Conservation (phyloP, 306 rosid species). For the Ochetophila trinervis region DNA sequence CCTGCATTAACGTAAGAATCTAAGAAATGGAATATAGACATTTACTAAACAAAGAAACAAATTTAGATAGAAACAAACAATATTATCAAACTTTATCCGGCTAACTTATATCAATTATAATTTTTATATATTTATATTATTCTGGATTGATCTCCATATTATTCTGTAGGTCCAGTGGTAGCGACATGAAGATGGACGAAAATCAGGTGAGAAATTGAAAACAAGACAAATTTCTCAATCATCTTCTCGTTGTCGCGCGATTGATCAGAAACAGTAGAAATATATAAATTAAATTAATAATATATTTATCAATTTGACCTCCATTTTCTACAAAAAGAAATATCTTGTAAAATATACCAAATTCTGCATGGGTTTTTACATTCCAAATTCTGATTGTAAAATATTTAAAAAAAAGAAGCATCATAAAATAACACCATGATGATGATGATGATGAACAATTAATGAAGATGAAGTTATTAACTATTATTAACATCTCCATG, state of each 20-base stretch:
- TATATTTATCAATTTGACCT: neutral
- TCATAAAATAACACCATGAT: neutral
- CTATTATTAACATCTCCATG: constrained; percentile 66
- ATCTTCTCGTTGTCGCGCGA: neutral
- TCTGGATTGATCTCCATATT: too few relatives aligned
- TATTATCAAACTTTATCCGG: too few relatives aligned
- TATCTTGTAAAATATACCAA: neutral
- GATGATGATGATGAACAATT: neutral
- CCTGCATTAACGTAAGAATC: too few relatives aligned
- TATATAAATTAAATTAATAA: neutral
- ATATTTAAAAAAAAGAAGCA: neutral
- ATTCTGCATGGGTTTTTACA: neutral
- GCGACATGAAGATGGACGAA: constrained; percentile 23
- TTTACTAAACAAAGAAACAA: too few relatives aligned
- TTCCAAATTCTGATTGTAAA: neutral
- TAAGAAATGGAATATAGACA: too few relatives aligned
- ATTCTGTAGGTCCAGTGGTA: constrained; percentile 8
- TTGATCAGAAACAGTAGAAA: neutral
- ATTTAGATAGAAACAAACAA: too few relatives aligned
- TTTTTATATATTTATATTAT: too few relatives aligned
- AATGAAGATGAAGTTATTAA: neutral
- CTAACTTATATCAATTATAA: too few relatives aligned
- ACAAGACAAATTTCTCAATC: neutral
- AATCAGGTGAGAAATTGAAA: neutral
- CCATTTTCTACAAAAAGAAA: neutral